Evolutionary conservation across 2,329 filamentous ascomycete species (phyloP), one percentile per base, ranked within the genome.

Genomic region (Cladosporium phlei): DNA sequence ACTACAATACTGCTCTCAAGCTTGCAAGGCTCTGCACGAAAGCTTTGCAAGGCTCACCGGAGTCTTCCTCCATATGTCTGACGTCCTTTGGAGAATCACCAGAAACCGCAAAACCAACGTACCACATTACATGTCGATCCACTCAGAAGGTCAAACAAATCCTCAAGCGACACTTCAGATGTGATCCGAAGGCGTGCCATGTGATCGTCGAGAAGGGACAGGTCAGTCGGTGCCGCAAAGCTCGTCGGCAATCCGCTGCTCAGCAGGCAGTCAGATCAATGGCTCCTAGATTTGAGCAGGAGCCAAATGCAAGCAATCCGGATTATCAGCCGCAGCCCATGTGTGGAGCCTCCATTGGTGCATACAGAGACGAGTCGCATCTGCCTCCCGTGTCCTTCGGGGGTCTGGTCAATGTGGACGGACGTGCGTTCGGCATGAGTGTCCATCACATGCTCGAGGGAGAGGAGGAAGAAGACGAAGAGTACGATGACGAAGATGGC

Each of bases 381-480:
- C 73, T 96, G 2, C 89, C 90, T 5, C 88, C 91, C 2, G 91
- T 95, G 3, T 94, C 88, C 24, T 89, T 95, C 55, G 91, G 91
- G 10, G 91, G 91, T 7, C 76, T 95, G 3, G 81, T 97, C 30
- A 71, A 93, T 24, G 81, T 97, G 2, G 89, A 97, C 60, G 82
- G 86, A 46, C 82, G 85, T 63, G 80, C 87, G 0, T 93, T 89
- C 59, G 91, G 91, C 10, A 93, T 97, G 87, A 96, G 88, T 17
- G 91, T 97, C 0, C 91, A 97, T 60, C 91, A 97, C 65, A 91
- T 97, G 82, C 79, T 97, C 2, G 91, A 96, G 58, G 69, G 71
- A 10, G 71, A 78, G 9, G 78, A 76, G 48, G 74, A 77, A 9
- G 57, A 71, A 34, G 75, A 77, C 33, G 75, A 78, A 28, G 69